phyloP scores from a whole-genome alignment of 108 stramenopile genomes.

The Craspedostauros australis region DNA sequence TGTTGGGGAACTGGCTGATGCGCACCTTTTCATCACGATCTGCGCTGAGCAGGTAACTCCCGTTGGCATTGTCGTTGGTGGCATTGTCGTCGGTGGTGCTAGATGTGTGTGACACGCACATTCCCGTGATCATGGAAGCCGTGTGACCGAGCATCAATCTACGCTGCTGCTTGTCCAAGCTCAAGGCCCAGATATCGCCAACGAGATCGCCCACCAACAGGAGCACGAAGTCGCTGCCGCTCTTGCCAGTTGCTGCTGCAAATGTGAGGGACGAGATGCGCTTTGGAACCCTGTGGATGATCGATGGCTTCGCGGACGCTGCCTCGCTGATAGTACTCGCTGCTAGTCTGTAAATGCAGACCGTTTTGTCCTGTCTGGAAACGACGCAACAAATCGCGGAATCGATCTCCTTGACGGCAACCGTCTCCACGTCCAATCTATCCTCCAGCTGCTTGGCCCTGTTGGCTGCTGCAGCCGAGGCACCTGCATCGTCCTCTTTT shows the following conservation, averaged over 20 bases:
- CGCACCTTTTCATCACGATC: constrained; percentile 87
- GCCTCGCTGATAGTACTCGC: too few relatives aligned
- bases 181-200: constrained; percentile 71
- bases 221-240: not conserved
- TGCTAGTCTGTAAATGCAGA: too few relatives aligned
- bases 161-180: constrained; percentile 15
- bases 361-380: too few relatives aligned
- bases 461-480: too few relatives aligned
- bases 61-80: constrained; percentile 2
- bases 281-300: constrained; percentile 42
- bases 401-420: too few relatives aligned
- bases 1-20: constrained; percentile 63
- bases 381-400: too few relatives aligned
- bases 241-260: constrained; percentile 12
- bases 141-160: constrained; percentile 77
- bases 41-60: constrained; percentile 48
- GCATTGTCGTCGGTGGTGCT: not conserved
- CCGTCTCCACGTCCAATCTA: too few relatives aligned
- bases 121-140: constrained; percentile 79
- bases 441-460: too few relatives aligned
- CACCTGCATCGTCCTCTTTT: too few relatives aligned
- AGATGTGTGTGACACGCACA: not conserved
- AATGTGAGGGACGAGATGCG: constrained; percentile 47
- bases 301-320: not conserved
- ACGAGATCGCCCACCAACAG: constrained; percentile 67